Conservation (phyloP, 2,329 filamentous ascomycete species). For the Canariomyces notabilis region DNA sequence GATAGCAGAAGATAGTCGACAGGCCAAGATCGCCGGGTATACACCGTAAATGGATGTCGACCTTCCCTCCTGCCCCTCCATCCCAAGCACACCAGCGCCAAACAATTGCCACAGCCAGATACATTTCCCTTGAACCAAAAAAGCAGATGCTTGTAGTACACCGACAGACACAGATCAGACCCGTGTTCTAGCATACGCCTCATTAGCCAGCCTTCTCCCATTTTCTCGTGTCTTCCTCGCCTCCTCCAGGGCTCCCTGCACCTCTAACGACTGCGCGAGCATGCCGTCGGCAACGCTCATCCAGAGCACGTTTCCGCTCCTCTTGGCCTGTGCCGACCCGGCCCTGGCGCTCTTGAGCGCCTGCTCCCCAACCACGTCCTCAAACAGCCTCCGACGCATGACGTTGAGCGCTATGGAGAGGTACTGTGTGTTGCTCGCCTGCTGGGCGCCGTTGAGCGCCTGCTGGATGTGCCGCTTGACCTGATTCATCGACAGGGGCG, state of each 20-base stretch:
- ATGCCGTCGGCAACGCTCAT: slow-evolving; percentile 76
- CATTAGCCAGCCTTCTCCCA: slow-evolving; percentile 20
- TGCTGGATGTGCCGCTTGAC: slow-evolving; percentile 74
- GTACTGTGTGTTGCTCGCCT: slow-evolving; percentile 69
- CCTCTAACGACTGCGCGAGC: slow-evolving; percentile 68
- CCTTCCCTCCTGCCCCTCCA: neutral
- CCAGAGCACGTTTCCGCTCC: slow-evolving; percentile 69
- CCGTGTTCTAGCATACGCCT: slow-evolving; percentile 20
- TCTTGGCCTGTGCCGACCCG: slow-evolving; percentile 61
- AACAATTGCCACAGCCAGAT: neutral
- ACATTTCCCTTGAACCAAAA: neutral
- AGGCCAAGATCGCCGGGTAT: neutral
- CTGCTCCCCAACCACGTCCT: slow-evolving; percentile 74
- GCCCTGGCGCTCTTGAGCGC: slow-evolving; percentile 71
- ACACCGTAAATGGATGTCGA: neutral
- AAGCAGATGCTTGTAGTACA: no score
- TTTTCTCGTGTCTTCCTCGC: slow-evolving; percentile 12
- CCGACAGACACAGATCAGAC: slow-evolving; percentile 6
- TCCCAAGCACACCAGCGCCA: neutral
- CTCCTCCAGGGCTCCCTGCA: slow-evolving; percentile 48
- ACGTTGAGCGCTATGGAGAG: slow-evolving; percentile 78
- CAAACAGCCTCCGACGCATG: slow-evolving; percentile 79
- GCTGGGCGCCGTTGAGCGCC: slow-evolving; percentile 65
- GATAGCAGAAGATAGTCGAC: neutral
- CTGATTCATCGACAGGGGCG: slow-evolving; percentile 62